Conservation (phyloP, 495 filamentous ascomycete genomes). For the Tuber melanosporum region DNA sequence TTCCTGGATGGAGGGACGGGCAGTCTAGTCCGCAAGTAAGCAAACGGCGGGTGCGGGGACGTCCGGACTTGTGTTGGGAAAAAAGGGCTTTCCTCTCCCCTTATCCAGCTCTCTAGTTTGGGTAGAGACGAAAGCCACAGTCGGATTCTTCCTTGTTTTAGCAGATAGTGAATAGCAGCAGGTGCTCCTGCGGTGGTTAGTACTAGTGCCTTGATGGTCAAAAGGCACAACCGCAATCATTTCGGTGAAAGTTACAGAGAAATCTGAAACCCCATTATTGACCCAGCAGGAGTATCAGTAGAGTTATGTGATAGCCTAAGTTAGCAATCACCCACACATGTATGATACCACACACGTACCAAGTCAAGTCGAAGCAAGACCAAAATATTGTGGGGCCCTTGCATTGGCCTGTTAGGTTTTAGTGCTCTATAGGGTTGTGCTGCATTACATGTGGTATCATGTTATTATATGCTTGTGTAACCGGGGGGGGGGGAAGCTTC, state of each 20-base stretch:
- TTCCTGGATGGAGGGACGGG: too few species aligned
- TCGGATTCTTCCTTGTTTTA: too few species aligned
- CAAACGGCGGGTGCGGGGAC: too few species aligned
- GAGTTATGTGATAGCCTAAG: background rate
- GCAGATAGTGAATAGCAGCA: too few species aligned
- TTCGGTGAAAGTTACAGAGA: too few species aligned
- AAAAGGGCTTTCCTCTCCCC: too few species aligned
- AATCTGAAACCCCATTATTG: background rate
- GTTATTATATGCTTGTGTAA: background rate
- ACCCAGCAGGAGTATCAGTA: background rate
- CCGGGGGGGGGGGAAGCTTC: background rate
- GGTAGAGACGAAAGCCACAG: too few species aligned
- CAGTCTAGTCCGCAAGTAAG: too few species aligned
- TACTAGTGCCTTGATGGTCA: background rate
- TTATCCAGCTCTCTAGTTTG: too few species aligned
- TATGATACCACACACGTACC: background rate
- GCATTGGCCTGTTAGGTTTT: background rate
- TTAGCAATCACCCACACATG: background rate
- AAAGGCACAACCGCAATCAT: background rate
- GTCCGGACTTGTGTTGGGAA: too few species aligned
- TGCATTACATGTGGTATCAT: background rate
- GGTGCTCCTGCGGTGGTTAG: background rate
- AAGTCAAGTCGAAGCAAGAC: background rate
- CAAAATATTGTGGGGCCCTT: background rate
- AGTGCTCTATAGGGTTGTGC: background rate